Evolutionary conservation across 192 early-diverging fungal species (phyloP).

Genomic region (Lobosporangium transversale): DNA sequence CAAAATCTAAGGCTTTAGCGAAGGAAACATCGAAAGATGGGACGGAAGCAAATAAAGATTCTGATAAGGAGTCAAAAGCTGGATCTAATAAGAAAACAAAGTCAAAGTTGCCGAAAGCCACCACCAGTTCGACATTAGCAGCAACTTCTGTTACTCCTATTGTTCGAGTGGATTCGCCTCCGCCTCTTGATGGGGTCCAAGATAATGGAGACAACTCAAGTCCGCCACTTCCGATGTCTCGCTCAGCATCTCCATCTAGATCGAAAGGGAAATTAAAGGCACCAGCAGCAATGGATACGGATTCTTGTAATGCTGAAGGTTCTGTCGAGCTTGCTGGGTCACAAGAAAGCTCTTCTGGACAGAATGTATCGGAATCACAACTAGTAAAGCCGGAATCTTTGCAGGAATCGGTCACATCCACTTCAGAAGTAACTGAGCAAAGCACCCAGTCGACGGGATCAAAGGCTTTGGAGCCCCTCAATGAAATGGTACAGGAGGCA

Average conservation of each 20-base stretch:
- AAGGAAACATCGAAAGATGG: conserved; percentile 28
- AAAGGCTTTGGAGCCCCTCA: conserved; percentile 36
- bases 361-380: background rate
- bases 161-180: conserved; percentile 28
- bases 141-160: conserved; percentile 19
- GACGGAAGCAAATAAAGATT: conserved; percentile 31
- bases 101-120: conserved; percentile 17
- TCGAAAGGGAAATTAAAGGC: conserved; percentile 18
- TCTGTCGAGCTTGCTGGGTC: background rate
- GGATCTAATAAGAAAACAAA: conserved; percentile 15
- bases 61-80: conserved; percentile 43
- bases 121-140: background rate
- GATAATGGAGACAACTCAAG: conserved; percentile 4
- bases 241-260: conserved; percentile 21
- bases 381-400: background rate
- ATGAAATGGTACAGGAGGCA: conserved; percentile 36
- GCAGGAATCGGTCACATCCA: too few relatives aligned
- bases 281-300: background rate
- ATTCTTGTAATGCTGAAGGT: background rate
- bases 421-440: too few relatives aligned
- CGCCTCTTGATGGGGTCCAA: conserved; percentile 7
- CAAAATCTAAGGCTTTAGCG: conserved; percentile 25
- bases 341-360: too few relatives aligned
- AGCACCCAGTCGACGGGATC: background rate
- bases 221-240: conserved; percentile 15